Conservation (phyloP, 2,329 filamentous ascomycete species). For the Talaromyces sp. region DNA sequence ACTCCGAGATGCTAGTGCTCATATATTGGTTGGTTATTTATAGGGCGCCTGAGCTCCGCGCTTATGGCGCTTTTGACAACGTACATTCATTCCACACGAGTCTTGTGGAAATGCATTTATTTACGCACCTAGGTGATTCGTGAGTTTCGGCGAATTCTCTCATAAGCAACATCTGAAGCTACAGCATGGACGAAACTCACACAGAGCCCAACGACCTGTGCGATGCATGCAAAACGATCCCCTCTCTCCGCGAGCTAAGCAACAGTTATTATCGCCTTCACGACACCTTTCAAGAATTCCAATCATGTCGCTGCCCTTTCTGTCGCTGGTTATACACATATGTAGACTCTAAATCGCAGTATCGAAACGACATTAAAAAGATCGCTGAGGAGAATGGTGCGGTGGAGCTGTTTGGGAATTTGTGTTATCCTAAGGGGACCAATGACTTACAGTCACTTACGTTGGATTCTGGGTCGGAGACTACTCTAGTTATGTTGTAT, state of each 20-base stretch:
- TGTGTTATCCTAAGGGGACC: not conserved
- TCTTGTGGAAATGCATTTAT: not conserved
- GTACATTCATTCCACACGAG: too few relatives aligned
- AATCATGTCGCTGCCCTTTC: conserved; percentile 5
- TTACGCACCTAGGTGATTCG: not conserved
- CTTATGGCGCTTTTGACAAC: not conserved
- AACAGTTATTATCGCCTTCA: conserved; percentile 3
- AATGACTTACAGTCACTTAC: not conserved
- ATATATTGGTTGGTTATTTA: conserved; percentile 1
- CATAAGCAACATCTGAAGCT: not conserved
- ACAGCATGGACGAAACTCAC: not conserved
- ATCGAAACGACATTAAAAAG: not conserved
- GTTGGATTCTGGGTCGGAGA: not conserved
- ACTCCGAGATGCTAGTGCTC: not conserved
- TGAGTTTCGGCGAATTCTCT: not conserved
- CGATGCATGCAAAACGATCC: conserved; percentile 1
- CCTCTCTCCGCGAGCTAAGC: conserved; percentile 5
- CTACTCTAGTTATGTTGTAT: not conserved
- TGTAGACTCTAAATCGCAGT: not conserved
- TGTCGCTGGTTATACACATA: conserved; percentile 10
- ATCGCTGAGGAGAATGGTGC: not conserved
- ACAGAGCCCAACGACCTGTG: not conserved
- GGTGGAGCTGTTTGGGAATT: conserved; percentile 3
- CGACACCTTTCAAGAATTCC: conserved; percentile 6
- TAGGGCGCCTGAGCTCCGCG: not conserved